These are phyloP conservation scores for Tripidium arundinaceum DNA, from an alignment of 202 grass and related monocot species.

Conservation along the genomic window DNA sequence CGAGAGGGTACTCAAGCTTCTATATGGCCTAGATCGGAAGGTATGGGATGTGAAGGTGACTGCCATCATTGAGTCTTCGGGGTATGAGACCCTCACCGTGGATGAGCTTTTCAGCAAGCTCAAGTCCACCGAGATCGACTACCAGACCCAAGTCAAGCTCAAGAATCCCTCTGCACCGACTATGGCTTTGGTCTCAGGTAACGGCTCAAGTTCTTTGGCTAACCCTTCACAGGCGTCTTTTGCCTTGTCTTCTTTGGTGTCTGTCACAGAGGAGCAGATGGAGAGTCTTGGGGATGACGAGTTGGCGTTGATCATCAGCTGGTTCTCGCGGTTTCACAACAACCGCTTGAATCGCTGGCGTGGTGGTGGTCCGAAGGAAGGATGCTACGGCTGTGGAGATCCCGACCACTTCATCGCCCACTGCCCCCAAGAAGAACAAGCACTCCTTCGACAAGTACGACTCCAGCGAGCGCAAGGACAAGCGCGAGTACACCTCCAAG, in stretches of 20 bases:
- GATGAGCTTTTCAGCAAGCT: background rate
- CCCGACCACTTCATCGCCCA: no score
- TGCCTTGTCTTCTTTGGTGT: background rate
- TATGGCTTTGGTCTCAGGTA: background rate
- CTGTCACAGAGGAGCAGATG: background rate
- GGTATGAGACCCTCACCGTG: background rate
- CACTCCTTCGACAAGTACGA: no score
- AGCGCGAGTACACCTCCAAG: no score
- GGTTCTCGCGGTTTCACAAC: background rate
- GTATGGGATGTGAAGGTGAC: background rate
- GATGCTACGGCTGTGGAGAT: no score
- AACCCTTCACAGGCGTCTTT: background rate
- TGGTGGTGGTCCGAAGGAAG: no score
- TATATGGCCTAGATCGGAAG: background rate
- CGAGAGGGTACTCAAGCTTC: background rate
- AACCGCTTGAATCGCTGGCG: background rate
- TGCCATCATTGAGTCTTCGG: background rate
- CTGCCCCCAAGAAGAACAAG: no score
- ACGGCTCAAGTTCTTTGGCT: background rate
- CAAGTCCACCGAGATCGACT: background rate
- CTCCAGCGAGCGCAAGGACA: no score
- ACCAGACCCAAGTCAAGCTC: fast-evolving
- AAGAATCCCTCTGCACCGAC: background rate
- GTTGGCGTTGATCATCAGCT: background rate
- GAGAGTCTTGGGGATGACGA: background rate